Evolutionary conservation across 1,284 basidiomycete genomes (phyloP).

Genomic region (Ceratobasidium sp.): DNA sequence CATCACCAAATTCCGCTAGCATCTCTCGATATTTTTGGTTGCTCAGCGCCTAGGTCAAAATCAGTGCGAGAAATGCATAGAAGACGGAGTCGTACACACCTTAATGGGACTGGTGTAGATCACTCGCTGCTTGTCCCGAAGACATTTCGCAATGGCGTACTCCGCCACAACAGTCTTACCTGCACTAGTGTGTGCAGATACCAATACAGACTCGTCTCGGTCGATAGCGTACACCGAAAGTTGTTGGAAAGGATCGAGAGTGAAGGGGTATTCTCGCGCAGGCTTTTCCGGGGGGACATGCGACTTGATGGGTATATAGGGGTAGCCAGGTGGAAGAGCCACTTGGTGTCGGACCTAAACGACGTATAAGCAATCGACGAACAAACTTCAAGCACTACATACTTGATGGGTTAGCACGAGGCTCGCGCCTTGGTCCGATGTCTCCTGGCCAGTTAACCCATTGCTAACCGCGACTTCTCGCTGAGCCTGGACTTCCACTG

Average conservation of each 20-base stretch:
- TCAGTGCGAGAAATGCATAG: constrained; percentile 27
- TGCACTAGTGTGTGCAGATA: constrained; percentile 98
- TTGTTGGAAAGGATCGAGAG: constrained; percentile 96
- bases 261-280: constrained; percentile 93
- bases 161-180: constrained; percentile 99
- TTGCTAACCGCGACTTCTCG: constrained; percentile 87
- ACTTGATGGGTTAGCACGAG: constrained; percentile 84
- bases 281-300: constrained; percentile 94
- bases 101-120: constrained; percentile 99
- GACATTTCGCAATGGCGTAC: constrained; percentile 97
- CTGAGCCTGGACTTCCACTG: constrained; percentile 89
- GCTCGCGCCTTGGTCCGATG: constrained; percentile 65
- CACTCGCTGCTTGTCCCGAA: constrained; percentile 92
- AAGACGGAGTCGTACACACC: constrained; percentile 62
- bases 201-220: constrained; percentile 95
- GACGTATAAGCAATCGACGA: background rate
- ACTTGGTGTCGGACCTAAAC: constrained; percentile 90
- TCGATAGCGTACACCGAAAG: constrained; percentile 96
- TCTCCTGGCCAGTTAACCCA: constrained; percentile 76
- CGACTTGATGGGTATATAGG: constrained; percentile 89
- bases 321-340: constrained; percentile 91
- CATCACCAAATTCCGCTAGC: constrained; percentile 95
- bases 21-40: constrained; percentile 99
- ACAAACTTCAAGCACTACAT: constrained; percentile 48
- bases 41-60: constrained; percentile 77